A percentile compares a stretch with the other conserved stretches of the same genome.
These are phyloP conservation scores for Hypoxylon fragiforme DNA, from an alignment of 495 filamentous ascomycete species.

Conservation along the genomic window DNA sequence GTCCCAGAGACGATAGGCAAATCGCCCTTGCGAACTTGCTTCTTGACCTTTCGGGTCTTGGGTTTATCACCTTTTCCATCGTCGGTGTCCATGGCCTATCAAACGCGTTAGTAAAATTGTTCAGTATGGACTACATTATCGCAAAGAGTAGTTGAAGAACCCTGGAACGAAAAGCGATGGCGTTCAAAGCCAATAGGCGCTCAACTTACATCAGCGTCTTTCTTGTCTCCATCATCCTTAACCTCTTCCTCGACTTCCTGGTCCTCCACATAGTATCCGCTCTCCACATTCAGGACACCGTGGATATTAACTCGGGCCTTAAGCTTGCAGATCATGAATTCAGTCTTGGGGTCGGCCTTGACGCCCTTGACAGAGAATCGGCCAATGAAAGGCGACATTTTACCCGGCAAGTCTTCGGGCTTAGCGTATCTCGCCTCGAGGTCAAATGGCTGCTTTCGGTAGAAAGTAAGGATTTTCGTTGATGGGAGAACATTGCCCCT, in stretches of 20 bases:
- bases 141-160: too few relatives aligned
- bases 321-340: slow-evolving; percentile 99
- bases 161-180: too few relatives aligned
- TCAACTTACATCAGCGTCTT: slow-evolving; percentile 72
- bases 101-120: slow-evolving; percentile 12
- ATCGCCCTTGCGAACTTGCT: slow-evolving; percentile 98
- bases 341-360: slow-evolving; percentile 80
- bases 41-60: slow-evolving; percentile 98
- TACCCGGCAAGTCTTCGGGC: slow-evolving; percentile 85
- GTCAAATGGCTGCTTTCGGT: slow-evolving; percentile 96
- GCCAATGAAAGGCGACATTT: slow-evolving; percentile 91
- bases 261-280: slow-evolving; percentile 97
- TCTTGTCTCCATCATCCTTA: slow-evolving; percentile 65
- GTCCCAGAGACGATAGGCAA: slow-evolving; percentile 85
- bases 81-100: slow-evolving; percentile 91
- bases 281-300: slow-evolving; percentile 94
- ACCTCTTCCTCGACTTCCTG: slow-evolving; percentile 96
- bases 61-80: slow-evolving; percentile 71
- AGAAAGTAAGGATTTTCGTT: slow-evolving; percentile 99
- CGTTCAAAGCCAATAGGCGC: background rate
- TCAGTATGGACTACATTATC: background rate
- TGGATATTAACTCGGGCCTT: slow-evolving; percentile 98
- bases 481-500: slow-evolving; percentile 97
- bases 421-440: slow-evolving; percentile 93
- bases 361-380: slow-evolving; percentile 93